Base-by-base conservation (phyloP, 495 filamentous ascomycete genomes). In the Aspergillus diversus region DNA sequence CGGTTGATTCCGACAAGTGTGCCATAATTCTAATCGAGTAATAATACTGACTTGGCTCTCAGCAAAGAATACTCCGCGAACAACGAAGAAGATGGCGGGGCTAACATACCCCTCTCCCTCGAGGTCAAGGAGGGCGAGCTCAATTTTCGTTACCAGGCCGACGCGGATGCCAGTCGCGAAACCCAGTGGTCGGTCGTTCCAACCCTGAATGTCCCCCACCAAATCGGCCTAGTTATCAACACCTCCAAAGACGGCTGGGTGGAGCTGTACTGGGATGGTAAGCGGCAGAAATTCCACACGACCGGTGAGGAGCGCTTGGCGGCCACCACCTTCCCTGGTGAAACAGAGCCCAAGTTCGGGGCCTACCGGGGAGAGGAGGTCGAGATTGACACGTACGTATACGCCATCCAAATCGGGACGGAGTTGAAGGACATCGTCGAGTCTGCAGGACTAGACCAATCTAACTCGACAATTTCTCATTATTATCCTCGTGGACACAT, bases 231-330 rank as follows among this genome's bases (percentile, higher is more conserved):
- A 8, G 64, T 62, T 12, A 62, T 66, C 49, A 57, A 63, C 33
- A 59, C 64, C 7, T 32, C 51, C 32, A 27, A 35, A 12, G 47
- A 60, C 11, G 59, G 64, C 9, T 63, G 64, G 55, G 59, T 60
- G 16, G 58, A 66, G 58, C 46, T 66, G 16, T 61, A 66, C 52
- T 66, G 50, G 34, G 51, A 66, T 52, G 63, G 63, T 17, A 60
- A 59, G 37, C 33, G 55, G 49, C 59, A 63, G 64, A 55, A 8
- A 5, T 62, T 66, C 27, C 2, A 33, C 33, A 55, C 35, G 12
- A 16, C 31, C 15, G 49, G 55, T 33, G 31, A 15, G 15, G 53
- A 43, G 16, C 49, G 51, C 27, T 34, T 66, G 55, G 32, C 16
- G 0, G 59, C 59, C 4, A 59, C 52, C 39, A 66, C 59, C 21